Evolutionary conservation across 805 yeast species (phyloP).

Genomic region (Wickerhamomyces hampshirensis): DNA sequence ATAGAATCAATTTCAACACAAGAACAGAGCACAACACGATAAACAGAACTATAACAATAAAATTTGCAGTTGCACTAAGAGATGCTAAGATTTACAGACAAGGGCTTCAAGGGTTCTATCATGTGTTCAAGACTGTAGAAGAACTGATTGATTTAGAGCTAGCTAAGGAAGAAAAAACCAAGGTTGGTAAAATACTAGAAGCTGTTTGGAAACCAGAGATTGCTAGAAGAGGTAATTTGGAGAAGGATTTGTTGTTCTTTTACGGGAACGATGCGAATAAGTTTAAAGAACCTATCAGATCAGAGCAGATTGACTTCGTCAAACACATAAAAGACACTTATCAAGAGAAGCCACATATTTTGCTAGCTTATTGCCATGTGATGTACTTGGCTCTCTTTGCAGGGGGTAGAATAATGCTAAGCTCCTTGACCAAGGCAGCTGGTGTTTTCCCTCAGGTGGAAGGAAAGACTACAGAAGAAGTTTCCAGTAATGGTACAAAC

Average conservation of each 20-base stretch:
- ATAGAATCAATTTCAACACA: slow-evolving; percentile 72
- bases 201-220: slow-evolving; percentile 68
- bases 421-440: slow-evolving; percentile 58
- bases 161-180: slow-evolving; percentile 24
- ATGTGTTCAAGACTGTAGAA: slow-evolving; percentile 64
- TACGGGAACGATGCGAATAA: slow-evolving; percentile 52
- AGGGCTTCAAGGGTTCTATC: slow-evolving; percentile 71
- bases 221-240: slow-evolving; percentile 53
- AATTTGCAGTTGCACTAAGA: slow-evolving; percentile 69
- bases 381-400: slow-evolving; percentile 83
- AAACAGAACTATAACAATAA: slow-evolving; percentile 61
- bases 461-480: slow-evolving; percentile 60
- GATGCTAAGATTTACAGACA: slow-evolving; percentile 76
- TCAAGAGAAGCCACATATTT: slow-evolving; percentile 58
- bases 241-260: slow-evolving; percentile 62
- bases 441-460: slow-evolving; percentile 73
- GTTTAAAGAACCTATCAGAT: slow-evolving; percentile 52
- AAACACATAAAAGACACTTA: slow-evolving; percentile 54
- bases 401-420: slow-evolving; percentile 73
- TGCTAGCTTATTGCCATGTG: slow-evolving; percentile 80
- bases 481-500: slow-evolving; percentile 58
- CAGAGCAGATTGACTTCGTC: slow-evolving; percentile 57
- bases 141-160: slow-evolving; percentile 43
- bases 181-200: slow-evolving; percentile 39
- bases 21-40: slow-evolving; percentile 61